Evolutionary conservation across 805 yeast genomes (phyloP).

Genomic region (Barnettozyma botsteinii): DNA sequence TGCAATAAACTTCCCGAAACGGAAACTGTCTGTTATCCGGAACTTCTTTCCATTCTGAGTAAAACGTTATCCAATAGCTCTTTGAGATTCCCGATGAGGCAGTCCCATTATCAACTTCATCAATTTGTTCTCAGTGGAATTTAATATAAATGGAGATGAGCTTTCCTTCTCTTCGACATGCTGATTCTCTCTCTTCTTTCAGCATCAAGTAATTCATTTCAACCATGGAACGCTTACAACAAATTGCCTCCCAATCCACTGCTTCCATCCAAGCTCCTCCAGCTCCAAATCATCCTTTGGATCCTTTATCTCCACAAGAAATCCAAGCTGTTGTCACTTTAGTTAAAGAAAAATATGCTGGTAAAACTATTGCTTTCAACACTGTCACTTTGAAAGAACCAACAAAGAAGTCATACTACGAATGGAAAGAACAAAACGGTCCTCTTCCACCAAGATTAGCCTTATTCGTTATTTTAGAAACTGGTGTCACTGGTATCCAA

Average conservation of each 20-base stretch:
- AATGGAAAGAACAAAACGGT: slow-evolving; percentile 58
- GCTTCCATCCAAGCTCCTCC: slow-evolving; percentile 50
- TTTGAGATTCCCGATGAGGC: not conserved
- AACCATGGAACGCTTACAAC: slow-evolving; percentile 58
- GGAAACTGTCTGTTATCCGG: too few relatives aligned
- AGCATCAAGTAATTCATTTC: not conserved
- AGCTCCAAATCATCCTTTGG: slow-evolving; percentile 59
- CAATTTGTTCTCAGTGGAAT: not conserved
- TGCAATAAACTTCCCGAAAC: too few relatives aligned
- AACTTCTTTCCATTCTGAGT: too few relatives aligned
- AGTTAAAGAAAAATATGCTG: slow-evolving; percentile 43
- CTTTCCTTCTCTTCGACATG: too few relatives aligned
- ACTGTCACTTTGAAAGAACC: slow-evolving; percentile 71
- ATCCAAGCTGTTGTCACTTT: slow-evolving; percentile 51
- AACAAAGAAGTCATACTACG: slow-evolving; percentile 52
- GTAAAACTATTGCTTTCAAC: slow-evolving; percentile 49
- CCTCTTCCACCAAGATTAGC: slow-evolving; percentile 66
- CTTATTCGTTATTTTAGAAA: slow-evolving; percentile 55
- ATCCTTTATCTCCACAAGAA: slow-evolving; percentile 62
- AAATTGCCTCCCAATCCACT: slow-evolving; percentile 56
- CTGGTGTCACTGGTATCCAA: slow-evolving; percentile 54
- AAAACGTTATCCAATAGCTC: not conserved
- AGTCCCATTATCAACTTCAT: too few relatives aligned
- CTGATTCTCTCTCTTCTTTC: not conserved
- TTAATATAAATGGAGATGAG: not conserved